These are phyloP conservation scores for Rheum nobile DNA, from an alignment of 148 eudicot genomes.

Conservation along the genomic window DNA sequence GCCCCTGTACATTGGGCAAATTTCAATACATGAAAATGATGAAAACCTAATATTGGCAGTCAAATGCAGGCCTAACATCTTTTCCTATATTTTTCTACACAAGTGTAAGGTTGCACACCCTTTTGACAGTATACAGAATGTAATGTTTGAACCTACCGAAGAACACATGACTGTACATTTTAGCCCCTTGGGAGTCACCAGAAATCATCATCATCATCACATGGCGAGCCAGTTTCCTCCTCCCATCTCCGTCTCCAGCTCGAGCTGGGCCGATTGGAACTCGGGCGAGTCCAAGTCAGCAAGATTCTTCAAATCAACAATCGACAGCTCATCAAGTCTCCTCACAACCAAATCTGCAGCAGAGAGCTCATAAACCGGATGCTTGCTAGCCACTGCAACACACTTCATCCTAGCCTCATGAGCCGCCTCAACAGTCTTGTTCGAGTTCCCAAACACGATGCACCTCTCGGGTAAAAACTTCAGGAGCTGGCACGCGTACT, in stretches of 20 bases:
- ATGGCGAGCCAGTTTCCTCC: constrained; percentile 28
- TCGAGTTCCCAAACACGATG: constrained; percentile 90
- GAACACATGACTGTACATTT: not conserved
- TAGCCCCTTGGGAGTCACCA: constrained; percentile 23
- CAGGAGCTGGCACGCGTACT: constrained; percentile 64
- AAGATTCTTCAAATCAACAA: constrained; percentile 81
- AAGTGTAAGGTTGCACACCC: too few species aligned
- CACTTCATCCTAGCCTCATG: constrained; percentile 94
- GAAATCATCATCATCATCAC: constrained; percentile 46
- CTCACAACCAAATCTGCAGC: constrained; percentile 94
- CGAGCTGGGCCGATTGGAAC: constrained; percentile 47
- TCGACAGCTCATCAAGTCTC: constrained; percentile 66
- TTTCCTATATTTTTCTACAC: not conserved
- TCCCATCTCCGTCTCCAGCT: constrained; percentile 93
- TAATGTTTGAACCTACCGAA: not conserved
- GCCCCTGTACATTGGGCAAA: not conserved
- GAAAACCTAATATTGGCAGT: not conserved
- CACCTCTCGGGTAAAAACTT: constrained; percentile 82
- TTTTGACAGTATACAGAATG: not conserved
- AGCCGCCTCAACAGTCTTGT: constrained; percentile 85
- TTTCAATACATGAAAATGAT: not conserved
- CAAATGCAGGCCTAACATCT: not conserved
- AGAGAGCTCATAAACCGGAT: constrained; percentile 77
- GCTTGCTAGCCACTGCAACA: constrained; percentile 95
- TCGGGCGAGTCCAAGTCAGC: constrained; percentile 65